Evolutionary conservation across 78 protist genomes (phyloP).

Genomic region (Anaeramoeba flamelloides): DNA sequence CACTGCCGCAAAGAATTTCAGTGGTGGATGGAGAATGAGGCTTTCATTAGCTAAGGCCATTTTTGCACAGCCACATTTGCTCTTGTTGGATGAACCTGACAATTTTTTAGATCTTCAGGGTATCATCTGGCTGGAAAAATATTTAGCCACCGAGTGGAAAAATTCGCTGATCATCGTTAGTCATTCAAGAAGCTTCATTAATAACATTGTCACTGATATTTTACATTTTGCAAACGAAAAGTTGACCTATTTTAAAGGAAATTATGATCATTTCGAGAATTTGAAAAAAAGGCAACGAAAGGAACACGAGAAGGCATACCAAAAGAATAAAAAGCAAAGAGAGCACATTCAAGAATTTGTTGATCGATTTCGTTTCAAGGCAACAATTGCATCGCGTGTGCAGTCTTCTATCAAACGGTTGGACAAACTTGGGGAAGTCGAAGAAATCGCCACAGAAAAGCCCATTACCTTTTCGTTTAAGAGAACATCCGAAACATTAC

Average conservation of each 20-base stretch:
- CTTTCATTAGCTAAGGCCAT: constrained; percentile 80
- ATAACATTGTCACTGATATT: constrained; percentile 64
- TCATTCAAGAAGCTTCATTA: constrained; percentile 64
- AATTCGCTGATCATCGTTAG: constrained; percentile 51
- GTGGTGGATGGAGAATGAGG: constrained; percentile 82
- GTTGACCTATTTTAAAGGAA: constrained; percentile 54
- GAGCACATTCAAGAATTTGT: neutral
- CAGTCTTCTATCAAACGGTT: neutral
- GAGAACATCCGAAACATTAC: neutral
- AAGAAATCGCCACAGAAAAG: neutral
- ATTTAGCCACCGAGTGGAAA: constrained; percentile 38
- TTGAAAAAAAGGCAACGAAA: neutral
- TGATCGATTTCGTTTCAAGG: neutral
- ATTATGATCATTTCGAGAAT: constrained; percentile 40
- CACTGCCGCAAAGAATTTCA: constrained; percentile 26
- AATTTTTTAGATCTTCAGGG: constrained; percentile 80
- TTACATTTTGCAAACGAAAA: constrained; percentile 40
- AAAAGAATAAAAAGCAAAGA: neutral
- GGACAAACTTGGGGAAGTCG: neutral
- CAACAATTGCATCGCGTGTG: neutral
- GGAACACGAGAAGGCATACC: neutral
- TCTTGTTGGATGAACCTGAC: constrained; percentile 84
- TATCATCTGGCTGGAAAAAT: constrained; percentile 66
- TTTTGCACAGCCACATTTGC: constrained; percentile 68
- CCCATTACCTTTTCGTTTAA: neutral